Evolutionary conservation across 192 early-diverging fungal species (phyloP).

Genomic region (Chytriomyces sp.): DNA sequence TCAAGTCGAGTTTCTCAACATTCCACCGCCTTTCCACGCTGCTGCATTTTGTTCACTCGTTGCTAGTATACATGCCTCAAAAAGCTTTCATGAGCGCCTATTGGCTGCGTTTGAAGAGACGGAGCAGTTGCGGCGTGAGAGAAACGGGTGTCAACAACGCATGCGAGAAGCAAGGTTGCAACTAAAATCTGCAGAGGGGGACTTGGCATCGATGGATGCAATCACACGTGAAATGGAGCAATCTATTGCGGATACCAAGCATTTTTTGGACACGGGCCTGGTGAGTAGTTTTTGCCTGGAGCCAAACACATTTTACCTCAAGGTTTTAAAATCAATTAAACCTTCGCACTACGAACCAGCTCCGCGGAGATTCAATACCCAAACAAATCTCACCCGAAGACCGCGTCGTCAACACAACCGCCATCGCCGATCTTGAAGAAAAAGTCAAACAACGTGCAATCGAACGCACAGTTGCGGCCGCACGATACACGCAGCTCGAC

Average conservation of each 20-base stretch:
- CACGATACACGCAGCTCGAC: not conserved
- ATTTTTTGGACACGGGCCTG: not conserved
- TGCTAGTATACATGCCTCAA: not conserved
- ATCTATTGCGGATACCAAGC: not conserved
- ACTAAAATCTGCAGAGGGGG: not conserved
- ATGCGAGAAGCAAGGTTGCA: not conserved
- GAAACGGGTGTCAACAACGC: not conserved
- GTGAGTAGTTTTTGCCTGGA: not conserved
- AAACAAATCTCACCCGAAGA: too few relatives aligned
- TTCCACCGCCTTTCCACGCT: slow-evolving; percentile 32
- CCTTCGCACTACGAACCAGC: too few relatives aligned
- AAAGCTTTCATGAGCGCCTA: slow-evolving; percentile 1
- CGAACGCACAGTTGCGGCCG: not conserved
- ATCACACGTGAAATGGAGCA: slow-evolving; percentile 1
- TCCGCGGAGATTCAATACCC: too few relatives aligned
- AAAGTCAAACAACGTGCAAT: not conserved
- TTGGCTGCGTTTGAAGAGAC: slow-evolving; percentile 1
- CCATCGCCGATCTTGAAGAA: not conserved
- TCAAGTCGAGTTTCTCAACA: slow-evolving; percentile 3
- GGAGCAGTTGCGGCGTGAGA: slow-evolving; percentile 7
- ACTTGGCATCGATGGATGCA: not conserved
- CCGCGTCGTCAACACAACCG: not conserved
- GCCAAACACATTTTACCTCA: too few relatives aligned
- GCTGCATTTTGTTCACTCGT: slow-evolving; percentile 18
- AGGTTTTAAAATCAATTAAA: too few relatives aligned